phyloP scores from a whole-genome alignment of 495 filamentous ascomycete genomes.

The Aspergillus affinis region DNA sequence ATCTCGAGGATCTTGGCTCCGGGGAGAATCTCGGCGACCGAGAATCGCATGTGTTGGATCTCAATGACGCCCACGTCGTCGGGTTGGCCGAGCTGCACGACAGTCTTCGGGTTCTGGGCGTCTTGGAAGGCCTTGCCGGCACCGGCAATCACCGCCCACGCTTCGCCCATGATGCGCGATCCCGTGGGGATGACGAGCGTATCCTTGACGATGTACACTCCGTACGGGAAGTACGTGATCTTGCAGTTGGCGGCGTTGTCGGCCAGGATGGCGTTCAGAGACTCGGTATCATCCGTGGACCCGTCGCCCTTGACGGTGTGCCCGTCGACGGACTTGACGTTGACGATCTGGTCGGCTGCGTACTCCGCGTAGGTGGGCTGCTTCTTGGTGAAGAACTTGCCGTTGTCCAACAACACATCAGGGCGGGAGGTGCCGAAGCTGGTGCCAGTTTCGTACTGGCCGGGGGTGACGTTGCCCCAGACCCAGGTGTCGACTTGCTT shows the following conservation, averaged over 20 bases:
- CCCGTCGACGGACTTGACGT: constrained; percentile 47
- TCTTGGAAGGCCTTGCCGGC: constrained; percentile 54
- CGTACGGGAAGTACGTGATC: constrained; percentile 60
- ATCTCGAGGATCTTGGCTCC: constrained; percentile 52
- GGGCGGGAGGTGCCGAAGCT: constrained; percentile 23
- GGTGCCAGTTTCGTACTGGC: constrained; percentile 28
- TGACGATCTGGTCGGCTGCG: constrained; percentile 40
- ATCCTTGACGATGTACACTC: constrained; percentile 57
- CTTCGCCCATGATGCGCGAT: constrained; percentile 56
- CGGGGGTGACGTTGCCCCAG: constrained; percentile 38
- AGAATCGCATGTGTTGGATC: constrained; percentile 58
- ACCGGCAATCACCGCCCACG: constrained; percentile 50
- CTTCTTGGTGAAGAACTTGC: constrained; percentile 32
- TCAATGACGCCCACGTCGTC: constrained; percentile 58
- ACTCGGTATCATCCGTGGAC: constrained; percentile 41
- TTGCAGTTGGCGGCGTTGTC: constrained; percentile 48
- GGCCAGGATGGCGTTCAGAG: constrained; percentile 53
- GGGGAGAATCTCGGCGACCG: constrained; percentile 49
- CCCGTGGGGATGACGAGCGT: constrained; percentile 57
- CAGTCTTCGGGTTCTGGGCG: constrained; percentile 46
- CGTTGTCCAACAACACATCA: constrained; percentile 19
- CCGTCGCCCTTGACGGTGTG: constrained; percentile 42
- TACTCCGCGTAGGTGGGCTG: constrained; percentile 54
- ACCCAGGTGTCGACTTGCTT: constrained; percentile 45
- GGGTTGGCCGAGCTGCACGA: constrained; percentile 57